These are phyloP conservation scores for Bremia lactucae DNA, from an alignment of 352 stramenopile species.

Conservation along the genomic window DNA sequence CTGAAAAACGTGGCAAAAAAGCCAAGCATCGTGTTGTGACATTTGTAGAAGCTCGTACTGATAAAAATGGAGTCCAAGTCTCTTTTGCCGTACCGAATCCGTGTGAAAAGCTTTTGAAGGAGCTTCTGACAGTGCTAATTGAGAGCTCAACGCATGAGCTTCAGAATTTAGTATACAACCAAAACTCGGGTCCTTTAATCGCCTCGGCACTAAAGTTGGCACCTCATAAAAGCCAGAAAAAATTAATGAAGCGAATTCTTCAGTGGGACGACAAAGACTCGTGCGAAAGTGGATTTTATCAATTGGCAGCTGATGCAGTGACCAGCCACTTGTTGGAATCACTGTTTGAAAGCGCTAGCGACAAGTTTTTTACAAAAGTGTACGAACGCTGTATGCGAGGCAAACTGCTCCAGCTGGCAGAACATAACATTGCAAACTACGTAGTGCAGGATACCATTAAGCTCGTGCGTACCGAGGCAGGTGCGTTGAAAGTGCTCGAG, in stretches of 20 bases:
- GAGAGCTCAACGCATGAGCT: constrained; percentile 31
- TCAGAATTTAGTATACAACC: constrained; percentile 56
- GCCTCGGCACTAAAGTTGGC: constrained; percentile 50
- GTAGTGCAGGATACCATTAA: constrained; percentile 70
- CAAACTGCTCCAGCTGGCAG: constrained; percentile 54
- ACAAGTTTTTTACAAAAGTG: constrained; percentile 58
- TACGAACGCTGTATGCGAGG: constrained; percentile 51
- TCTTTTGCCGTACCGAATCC: constrained; percentile 37
- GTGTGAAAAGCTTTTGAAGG: constrained; percentile 50
- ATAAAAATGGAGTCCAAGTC: constrained; percentile 28
- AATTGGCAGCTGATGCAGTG: constrained; percentile 59
- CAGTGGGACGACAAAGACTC: constrained; percentile 55
- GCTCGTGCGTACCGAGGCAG: constrained; percentile 26
- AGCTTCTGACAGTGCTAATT: constrained; percentile 44
- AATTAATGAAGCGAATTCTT: constrained; percentile 51
- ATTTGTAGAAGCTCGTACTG: constrained; percentile 32
- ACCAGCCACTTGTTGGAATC: constrained; percentile 71
- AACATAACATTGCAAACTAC: constrained; percentile 75
- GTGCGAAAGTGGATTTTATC: constrained; percentile 44
- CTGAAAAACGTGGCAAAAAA: constrained; percentile 77
- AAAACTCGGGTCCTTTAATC: constrained; percentile 64
- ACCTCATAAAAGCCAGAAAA: constrained; percentile 32
- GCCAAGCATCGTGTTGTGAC: constrained; percentile 60
- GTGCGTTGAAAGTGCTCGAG: constrained; percentile 41
- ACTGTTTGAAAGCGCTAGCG: constrained; percentile 40